A percentile compares a stretch with the other conserved stretches of the same genome.
These are phyloP conservation scores for Cucumis cinereus DNA, from an alignment of 306 rosid species.

Conservation along the genomic window DNA sequence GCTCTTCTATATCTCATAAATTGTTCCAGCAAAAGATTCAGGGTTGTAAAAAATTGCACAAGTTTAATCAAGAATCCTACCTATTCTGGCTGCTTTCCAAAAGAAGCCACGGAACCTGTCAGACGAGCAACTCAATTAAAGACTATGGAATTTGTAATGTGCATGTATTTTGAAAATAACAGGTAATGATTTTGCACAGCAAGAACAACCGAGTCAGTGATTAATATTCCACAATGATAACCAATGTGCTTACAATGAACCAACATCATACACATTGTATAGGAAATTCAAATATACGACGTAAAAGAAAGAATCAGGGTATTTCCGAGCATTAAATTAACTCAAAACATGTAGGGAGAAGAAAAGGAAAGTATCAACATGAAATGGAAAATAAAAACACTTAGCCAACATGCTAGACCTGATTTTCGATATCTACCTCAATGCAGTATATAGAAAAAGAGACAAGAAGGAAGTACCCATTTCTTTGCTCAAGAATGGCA, in stretches of 20 bases:
- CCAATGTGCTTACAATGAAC: neutral
- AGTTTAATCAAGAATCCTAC: conserved; percentile 18
- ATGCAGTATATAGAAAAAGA: neutral
- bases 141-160: neutral
- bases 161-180: neutral
- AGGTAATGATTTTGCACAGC: neutral
- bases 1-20: no score
- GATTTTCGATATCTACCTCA: neutral
- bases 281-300: neutral
- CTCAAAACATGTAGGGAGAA: neutral
- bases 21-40: neutral
- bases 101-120: conserved; percentile 63
- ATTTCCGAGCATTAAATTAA: neutral
- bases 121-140: neutral
- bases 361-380: neutral
- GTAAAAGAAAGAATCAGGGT: neutral
- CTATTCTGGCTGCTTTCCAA: conserved; percentile 69
- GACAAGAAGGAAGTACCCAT: conserved; percentile 29
- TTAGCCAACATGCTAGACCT: neutral
- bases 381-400: neutral
- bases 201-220: neutral
- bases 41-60: neutral
- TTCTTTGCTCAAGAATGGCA: conserved; percentile 55
- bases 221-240: neutral
- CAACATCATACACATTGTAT: neutral